phyloP scores from a whole-genome alignment of 768 basidiomycete genomes.

The Boletellus ananiceps region DNA sequence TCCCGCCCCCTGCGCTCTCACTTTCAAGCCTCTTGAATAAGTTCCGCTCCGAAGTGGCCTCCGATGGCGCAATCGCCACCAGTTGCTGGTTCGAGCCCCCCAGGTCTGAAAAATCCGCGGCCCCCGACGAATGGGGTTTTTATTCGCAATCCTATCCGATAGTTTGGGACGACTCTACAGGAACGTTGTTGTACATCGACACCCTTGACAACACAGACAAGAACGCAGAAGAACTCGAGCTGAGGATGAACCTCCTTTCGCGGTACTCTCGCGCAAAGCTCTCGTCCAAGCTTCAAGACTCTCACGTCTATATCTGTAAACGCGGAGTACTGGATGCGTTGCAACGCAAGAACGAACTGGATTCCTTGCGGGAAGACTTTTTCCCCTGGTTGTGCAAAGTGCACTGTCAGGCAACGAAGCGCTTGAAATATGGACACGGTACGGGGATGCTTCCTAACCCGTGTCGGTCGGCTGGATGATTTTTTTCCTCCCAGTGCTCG shows the following conservation, averaged over 20 bases:
- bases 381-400: constrained; percentile 89
- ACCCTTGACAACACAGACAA: constrained; percentile 63
- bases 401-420: constrained; percentile 64
- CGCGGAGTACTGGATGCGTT: constrained; percentile 68
- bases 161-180: constrained; percentile 61
- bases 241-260: constrained; percentile 72
- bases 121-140: constrained; percentile 65
- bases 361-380: constrained; percentile 86
- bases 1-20: constrained; percentile 70
- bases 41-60: constrained; percentile 69
- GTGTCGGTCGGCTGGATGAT: not conserved
- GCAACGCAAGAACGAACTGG: constrained; percentile 61
- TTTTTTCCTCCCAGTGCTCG: constrained; percentile 36
- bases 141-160: constrained; percentile 46
- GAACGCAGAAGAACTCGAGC: constrained; percentile 64
- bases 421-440: constrained; percentile 58
- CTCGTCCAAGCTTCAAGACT: constrained; percentile 68
- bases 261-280: constrained; percentile 73
- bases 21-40: constrained; percentile 71
- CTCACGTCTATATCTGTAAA: constrained; percentile 88
- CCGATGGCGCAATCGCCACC: constrained; percentile 60
- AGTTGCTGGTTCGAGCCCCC: constrained; percentile 58
- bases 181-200: constrained; percentile 70
- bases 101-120: constrained; percentile 48
- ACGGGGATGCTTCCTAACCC: constrained; percentile 9